Conservation (phyloP, 2,329 filamentous ascomycete species). For the Dactylellina cionopaga region DNA sequence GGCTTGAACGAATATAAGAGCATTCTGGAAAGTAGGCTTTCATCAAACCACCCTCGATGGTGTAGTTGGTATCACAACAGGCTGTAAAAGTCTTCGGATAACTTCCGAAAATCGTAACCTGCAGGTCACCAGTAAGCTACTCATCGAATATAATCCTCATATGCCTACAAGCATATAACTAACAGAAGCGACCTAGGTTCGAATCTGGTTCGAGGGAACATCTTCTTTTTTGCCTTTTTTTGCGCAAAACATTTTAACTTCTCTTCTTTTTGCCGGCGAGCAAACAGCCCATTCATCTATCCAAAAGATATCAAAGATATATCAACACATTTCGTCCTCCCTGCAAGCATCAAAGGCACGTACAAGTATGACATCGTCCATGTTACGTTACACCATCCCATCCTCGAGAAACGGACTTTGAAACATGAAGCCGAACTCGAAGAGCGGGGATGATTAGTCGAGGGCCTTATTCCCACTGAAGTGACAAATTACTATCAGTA, state of each 20-base stretch:
- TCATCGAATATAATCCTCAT: constrained; percentile 20
- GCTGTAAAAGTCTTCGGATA: constrained; percentile 52
- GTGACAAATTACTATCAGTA: too few species aligned
- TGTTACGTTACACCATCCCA: constrained; percentile 33
- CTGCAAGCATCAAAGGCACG: neutral
- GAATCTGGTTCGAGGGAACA: constrained; percentile 53
- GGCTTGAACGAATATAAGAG: neutral
- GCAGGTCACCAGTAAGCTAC: constrained; percentile 51
- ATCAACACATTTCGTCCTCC: neutral
- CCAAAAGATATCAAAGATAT: too few species aligned
- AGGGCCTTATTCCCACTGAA: too few species aligned
- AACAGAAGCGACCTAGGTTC: constrained; percentile 42
- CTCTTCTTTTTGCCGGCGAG: neutral
- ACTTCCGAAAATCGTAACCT: constrained; percentile 48
- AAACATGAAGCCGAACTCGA: too few species aligned
- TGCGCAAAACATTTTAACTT: neutral
- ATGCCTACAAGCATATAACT: constrained; percentile 16
- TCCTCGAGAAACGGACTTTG: too few species aligned
- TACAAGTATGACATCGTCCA: neutral
- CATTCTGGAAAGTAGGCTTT: neutral
- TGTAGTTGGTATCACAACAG: constrained; percentile 54
- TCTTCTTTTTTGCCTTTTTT: constrained; percentile 44
- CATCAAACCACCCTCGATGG: constrained; percentile 52
- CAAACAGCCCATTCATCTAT: constrained; percentile 3
- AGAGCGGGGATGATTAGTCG: too few species aligned